Base-by-base conservation (phyloP, 805 yeast genomes). In the Candida rishiriensis region DNA sequence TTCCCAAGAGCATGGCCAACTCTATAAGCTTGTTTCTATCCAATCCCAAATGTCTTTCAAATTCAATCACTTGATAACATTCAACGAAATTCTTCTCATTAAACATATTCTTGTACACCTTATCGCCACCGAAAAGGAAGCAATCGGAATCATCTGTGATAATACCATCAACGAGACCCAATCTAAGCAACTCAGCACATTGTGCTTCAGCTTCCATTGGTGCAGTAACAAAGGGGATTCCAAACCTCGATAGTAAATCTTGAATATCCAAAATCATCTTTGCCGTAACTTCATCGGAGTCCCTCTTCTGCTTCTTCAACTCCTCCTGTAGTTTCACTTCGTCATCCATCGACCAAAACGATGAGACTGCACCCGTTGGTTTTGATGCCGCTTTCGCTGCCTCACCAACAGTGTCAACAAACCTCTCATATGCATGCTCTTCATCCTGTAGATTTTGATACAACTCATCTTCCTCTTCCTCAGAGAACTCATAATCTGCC, bases 161-260 rank as follows among this genome's bases (percentile, higher is more conserved):
- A 6, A 93, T 84, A 0, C 99, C 99, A 63, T 93, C 98, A 3
- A 91, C 97, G 15, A 93, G 68, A 0, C 76, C 78, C 17, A 89
- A 62, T n/a, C 64, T 58, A 34, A 79, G 63, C 7, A 93, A 65
- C 51, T 84, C 87, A 0, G 96, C 97, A 66, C 99, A 93, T 58
- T 93, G 99, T 0, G 99, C 98, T 66, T 93, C 99, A 1, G 99
- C 99, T 65, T 93, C 99, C 90, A 88, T 88, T 1, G 99, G 99
- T 0, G 99, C 97, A 0, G 96, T 87, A 10, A 93, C 76, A 53
- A 79, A 93, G 0, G 99, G 99, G 4, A 93, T 85, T 1, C 99
- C 99, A 70, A 93, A 93, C 42, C 91, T 66, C 28, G 85, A 76
- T 9, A 93, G 69, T 35, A 93, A 69, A 50, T 89, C 96, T 64